These are phyloP conservation scores for Theileria sp. DNA, from an alignment of 169 alveolate genomes.

Conservation along the genomic window DNA sequence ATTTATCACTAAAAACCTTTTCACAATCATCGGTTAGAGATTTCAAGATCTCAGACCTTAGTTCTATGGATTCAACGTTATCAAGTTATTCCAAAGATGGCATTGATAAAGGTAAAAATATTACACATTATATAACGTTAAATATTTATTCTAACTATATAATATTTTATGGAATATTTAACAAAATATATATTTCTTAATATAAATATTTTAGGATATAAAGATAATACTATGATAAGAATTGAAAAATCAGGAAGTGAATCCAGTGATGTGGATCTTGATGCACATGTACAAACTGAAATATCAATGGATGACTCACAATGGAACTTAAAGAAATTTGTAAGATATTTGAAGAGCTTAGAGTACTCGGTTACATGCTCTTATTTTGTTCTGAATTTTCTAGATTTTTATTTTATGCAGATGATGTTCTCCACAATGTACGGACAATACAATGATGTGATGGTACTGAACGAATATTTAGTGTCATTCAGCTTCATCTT, in stretches of 20 bases:
- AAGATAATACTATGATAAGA: not conserved
- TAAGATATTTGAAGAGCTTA: conserved; percentile 11
- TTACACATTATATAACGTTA: no score
- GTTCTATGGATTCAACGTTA: not conserved
- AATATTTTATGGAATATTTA: no score
- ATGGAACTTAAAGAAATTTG: conserved; percentile 21
- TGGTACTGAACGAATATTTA: conserved; percentile 50
- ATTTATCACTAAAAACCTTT: not conserved
- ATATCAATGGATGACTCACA: conserved; percentile 7
- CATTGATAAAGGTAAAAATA: not conserved
- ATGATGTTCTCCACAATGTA: conserved; percentile 38
- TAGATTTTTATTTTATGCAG: conserved; percentile 54
- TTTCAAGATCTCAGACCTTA: not conserved
- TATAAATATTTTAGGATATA: not conserved
- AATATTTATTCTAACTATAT: no score
- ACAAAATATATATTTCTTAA: no score
- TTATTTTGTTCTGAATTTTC: conserved; percentile 49
- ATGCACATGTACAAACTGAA: conserved; percentile 3
- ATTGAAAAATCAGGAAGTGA: not conserved
- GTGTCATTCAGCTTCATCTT: conserved; percentile 38
- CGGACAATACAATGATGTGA: conserved; percentile 7
- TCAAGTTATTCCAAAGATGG: not conserved
- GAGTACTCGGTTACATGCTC: conserved; percentile 21
- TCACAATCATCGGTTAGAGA: not conserved
- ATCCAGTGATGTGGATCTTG: conserved; percentile 9